A percentile compares a stretch with the other conserved stretches of the same genome.
These are phyloP conservation scores for Neurospora sp. DNA, from an alignment of 2,329 filamentous ascomycete genomes.

Conservation along the genomic window DNA sequence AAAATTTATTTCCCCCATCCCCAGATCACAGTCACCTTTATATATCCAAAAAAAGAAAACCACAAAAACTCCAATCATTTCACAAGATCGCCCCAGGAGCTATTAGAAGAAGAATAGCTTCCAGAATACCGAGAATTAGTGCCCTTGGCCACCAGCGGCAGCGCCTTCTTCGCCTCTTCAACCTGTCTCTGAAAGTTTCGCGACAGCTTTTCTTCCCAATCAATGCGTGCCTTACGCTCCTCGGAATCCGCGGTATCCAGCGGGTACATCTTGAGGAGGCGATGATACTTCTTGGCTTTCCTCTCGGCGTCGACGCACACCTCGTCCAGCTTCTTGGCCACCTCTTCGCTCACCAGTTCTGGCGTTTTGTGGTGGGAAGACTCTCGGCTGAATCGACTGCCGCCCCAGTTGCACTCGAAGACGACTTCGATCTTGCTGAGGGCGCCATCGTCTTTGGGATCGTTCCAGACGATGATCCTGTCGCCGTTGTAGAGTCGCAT, in stretches of 20 bases:
- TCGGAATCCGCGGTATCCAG: background rate
- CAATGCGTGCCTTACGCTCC: background rate
- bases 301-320: conserved; percentile 36
- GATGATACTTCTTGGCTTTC: conserved; percentile 16
- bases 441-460: conserved; percentile 13
- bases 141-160: background rate
- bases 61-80: background rate
- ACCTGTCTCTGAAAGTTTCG: background rate
- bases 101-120: background rate
- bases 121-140: background rate
- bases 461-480: conserved; percentile 60
- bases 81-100: background rate
- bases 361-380: conserved; percentile 8
- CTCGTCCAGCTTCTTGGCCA: conserved; percentile 38
- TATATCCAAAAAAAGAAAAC: background rate
- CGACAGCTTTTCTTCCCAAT: background rate
- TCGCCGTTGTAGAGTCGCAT: conserved; percentile 70
- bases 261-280: background rate
- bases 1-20: background rate
- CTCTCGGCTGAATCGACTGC: conserved; percentile 34
- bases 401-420: conserved; percentile 49
- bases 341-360: conserved; percentile 26
- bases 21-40: background rate
- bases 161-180: background rate
- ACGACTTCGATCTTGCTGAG: conserved; percentile 30